Evolutionary conservation across 352 stramenopile genomes (phyloP).

Genomic region (Phytophthora capsici): DNA sequence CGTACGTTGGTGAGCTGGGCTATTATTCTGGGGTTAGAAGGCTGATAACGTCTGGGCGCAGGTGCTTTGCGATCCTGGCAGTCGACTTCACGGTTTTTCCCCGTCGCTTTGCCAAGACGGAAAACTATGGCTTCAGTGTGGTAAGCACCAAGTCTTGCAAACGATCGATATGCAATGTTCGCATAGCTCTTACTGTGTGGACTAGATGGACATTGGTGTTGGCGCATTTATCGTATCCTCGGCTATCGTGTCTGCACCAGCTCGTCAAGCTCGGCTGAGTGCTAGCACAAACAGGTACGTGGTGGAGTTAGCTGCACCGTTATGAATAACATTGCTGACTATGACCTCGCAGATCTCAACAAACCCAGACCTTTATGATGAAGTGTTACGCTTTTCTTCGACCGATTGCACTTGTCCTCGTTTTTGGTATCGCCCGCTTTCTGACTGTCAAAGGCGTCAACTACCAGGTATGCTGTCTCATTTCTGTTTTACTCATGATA

Average conservation of each 20-base stretch:
- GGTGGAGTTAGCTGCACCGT: background rate
- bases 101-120: constrained; percentile 95
- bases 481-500: background rate
- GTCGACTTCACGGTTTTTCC: constrained; percentile 98
- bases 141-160: constrained; percentile 41
- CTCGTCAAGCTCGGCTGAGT: constrained; percentile 52
- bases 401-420: constrained; percentile 70
- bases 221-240: constrained; percentile 94
- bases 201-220: constrained; percentile 97
- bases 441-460: constrained; percentile 85
- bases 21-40: background rate
- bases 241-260: constrained; percentile 75
- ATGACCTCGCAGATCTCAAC: constrained; percentile 10
- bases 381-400: constrained; percentile 67
- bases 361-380: constrained; percentile 19
- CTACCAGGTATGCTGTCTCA: constrained; percentile 62
- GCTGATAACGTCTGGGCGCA: constrained; percentile 20
- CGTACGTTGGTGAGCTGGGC: constrained; percentile 43
- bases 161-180: background rate
- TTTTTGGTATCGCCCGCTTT: constrained; percentile 77
- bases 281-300: constrained; percentile 25
- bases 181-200: background rate
- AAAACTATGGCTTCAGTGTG: constrained; percentile 95
- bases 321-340: background rate
- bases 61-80: constrained; percentile 95